Conservation (phyloP, 352 stramenopile genomes). For the Pythium oligandrum region DNA sequence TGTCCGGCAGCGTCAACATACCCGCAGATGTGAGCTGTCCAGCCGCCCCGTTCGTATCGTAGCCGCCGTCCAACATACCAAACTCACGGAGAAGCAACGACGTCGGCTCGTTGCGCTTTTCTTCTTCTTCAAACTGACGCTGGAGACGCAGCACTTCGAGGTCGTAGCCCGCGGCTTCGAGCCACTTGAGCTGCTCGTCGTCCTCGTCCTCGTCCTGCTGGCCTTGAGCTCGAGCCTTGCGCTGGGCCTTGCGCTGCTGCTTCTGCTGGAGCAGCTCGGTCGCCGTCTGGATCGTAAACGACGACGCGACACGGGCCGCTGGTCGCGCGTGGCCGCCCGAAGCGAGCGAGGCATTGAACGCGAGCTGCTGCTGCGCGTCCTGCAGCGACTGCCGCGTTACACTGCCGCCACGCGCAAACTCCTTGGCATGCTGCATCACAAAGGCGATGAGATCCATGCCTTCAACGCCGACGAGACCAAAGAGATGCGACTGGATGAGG, state of each 20-base stretch:
- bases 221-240: constrained; percentile 23
- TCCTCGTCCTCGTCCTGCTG: constrained; percentile 18
- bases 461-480: constrained; percentile 79
- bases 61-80: constrained; percentile 58
- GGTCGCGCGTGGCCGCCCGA: constrained; percentile 9
- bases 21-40: constrained; percentile 60
- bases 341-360: neutral
- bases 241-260: constrained; percentile 44
- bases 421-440: constrained; percentile 42
- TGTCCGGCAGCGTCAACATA: constrained; percentile 43
- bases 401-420: constrained; percentile 15
- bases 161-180: constrained; percentile 76
- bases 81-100: constrained; percentile 77
- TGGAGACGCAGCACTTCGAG: constrained; percentile 70
- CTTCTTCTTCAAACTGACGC: constrained; percentile 65
- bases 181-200: constrained; percentile 52
- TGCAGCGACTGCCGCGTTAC: constrained; percentile 37
- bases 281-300: constrained; percentile 70
- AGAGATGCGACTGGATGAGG: constrained; percentile 66
- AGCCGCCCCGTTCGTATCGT: constrained; percentile 57
- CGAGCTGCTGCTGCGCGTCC: constrained; percentile 37
- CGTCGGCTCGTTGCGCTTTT: constrained; percentile 49
- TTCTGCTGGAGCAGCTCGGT: constrained; percentile 57
- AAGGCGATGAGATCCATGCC: constrained; percentile 84
- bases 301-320: constrained; percentile 15